Base-by-base conservation (phyloP, 768 basidiomycete genomes). In the Boletus sp. region DNA sequence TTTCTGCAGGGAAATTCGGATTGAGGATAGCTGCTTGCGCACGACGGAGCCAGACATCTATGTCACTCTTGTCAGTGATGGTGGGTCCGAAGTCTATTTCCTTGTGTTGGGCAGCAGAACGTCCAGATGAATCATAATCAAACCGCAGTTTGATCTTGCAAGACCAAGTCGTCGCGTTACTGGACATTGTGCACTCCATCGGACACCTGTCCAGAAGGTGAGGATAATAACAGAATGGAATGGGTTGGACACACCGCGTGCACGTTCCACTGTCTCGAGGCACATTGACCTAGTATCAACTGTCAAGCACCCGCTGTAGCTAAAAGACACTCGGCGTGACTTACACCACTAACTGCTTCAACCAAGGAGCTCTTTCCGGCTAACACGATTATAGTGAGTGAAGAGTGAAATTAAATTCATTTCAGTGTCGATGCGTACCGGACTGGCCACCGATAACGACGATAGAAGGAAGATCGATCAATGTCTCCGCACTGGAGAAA, bases 241-340 rank as follows among this genome's bases (percentile, higher is more conserved):
- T 21, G 1, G 10, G 17, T 25, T 32, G 15, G n/a, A 48, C 56
- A 30, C 3, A 79, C 83, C 81, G 72, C 0, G 82, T 84, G 49
- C 83, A 84, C 1, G 82, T 84, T 21, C 82, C 82, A 40, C 79
- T 80, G 39, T 84, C 83, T 32, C 84, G 71, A 11, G 84, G 83
- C 30, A 85, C 83, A 46, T 70, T 80, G 30, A 84, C 80, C 84
- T 85, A 38, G 17, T 1, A 33, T 14, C 30, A 45, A 21, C 5
- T 9, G 17, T 59, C 30, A 63, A 19, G 11, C 17, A 40, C 25
- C 17, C 3, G 27, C 21, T 11, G 10, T 33, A 8, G 5, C 6
- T 21, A 7, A 14, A 27, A 35, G 29, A 39, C 27, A 47, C 52
- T 45, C 19, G 1, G 14, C 21, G 19, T 0, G 4, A 62, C 78